Evolutionary conservation across 352 stramenopile genomes (phyloP).

Genomic region (Phytopythium chamaehyphon): DNA sequence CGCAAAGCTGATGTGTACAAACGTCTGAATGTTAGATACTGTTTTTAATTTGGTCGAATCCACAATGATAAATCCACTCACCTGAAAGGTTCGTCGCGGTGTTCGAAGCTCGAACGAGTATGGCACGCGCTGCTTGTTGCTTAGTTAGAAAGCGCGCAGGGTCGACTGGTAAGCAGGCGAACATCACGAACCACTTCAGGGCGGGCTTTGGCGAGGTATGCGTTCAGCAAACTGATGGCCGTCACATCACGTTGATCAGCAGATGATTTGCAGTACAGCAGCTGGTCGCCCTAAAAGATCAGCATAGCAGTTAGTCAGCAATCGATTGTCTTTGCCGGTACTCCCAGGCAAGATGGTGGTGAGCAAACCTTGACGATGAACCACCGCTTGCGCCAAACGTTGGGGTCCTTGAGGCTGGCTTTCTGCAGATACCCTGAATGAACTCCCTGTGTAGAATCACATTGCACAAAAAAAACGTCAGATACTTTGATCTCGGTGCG

Average conservation of each 20-base stretch:
- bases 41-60: too few relatives aligned
- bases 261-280: constrained; percentile 83
- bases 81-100: constrained; percentile 64
- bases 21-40: too few relatives aligned
- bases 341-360: background rate
- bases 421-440: constrained; percentile 82
- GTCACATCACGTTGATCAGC: constrained; percentile 81
- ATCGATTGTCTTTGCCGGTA: too few relatives aligned
- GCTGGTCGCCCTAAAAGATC: constrained; percentile 51
- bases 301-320: too few relatives aligned
- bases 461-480: too few relatives aligned
- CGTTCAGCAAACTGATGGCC: constrained; percentile 70
- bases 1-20: constrained; percentile 44
- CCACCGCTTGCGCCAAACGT: constrained; percentile 81
- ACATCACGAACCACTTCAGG: constrained; percentile 57
- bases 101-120: constrained; percentile 82
- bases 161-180: background rate
- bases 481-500: background rate
- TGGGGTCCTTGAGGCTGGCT: constrained; percentile 69
- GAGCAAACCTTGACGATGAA: constrained; percentile 74
- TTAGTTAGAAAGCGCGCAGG: background rate
- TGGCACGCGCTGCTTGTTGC: constrained; percentile 38
- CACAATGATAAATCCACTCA: constrained; percentile 10
- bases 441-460: constrained; percentile 31
- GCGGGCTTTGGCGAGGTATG: constrained; percentile 68